Evolutionary conservation across 2,329 filamentous ascomycete genomes (phyloP).

Genomic region (Trichoderma asperellum): DNA sequence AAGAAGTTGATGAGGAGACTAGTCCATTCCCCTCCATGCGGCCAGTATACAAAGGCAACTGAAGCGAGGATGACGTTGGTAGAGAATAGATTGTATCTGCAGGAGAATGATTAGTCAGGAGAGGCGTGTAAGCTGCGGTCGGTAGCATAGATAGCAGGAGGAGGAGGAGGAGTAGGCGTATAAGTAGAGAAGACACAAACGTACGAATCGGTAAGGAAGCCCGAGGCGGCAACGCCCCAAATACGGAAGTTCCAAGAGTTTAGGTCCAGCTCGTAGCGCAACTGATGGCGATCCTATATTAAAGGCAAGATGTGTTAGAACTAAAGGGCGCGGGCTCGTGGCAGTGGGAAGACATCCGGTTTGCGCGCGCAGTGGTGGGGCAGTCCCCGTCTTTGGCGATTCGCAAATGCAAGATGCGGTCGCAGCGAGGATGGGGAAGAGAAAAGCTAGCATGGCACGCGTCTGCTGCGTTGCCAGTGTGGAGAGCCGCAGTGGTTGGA

Average conservation of each 20-base stretch:
- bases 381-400: conserved; percentile 8
- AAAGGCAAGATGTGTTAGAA: conserved; percentile 3
- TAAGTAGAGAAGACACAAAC: conserved; percentile 32
- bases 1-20: conserved; percentile 56
- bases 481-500: not conserved
- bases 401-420: conserved; percentile 18
- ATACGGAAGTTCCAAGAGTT: conserved; percentile 60
- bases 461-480: not conserved
- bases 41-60: conserved; percentile 58
- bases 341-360: conserved; percentile 10
- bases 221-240: conserved; percentile 59
- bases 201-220: conserved; percentile 58
- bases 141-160: not conserved
- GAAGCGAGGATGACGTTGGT: conserved; percentile 59
- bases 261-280: conserved; percentile 58
- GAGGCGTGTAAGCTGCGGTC: conserved; percentile 3
- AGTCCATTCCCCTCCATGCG: conserved; percentile 49
- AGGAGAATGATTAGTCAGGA: not conserved
- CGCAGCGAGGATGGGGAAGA: conserved; percentile 22
- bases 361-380: conserved; percentile 15
- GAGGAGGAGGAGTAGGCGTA: not conserved
- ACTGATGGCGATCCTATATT: conserved; percentile 53
- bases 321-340: not conserved
- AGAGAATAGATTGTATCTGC: conserved; percentile 58
- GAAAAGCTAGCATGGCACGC: not conserved